Conservation (phyloP, 768 basidiomycete genomes). For the Tephrocybe sp. region DNA sequence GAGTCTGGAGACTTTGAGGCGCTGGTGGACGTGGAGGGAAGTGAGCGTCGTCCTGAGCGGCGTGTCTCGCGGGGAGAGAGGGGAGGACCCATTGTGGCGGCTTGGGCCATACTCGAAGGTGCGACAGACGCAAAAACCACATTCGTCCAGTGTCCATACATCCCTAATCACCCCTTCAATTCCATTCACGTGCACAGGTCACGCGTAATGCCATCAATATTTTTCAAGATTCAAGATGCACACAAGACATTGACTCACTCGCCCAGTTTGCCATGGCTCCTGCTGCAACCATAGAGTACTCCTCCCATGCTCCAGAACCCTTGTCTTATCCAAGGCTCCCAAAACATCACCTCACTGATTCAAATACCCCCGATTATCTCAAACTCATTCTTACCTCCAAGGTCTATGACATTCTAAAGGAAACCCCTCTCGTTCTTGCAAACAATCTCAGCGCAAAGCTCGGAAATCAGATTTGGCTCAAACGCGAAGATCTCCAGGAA, state of each 20-base stretch:
- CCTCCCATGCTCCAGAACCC: conserved; percentile 68
- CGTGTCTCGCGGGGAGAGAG: conserved; percentile 76
- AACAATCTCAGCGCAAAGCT: conserved; percentile 83
- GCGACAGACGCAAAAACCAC: too few species aligned
- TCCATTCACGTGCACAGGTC: too few species aligned
- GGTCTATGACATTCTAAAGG: conserved; percentile 86
- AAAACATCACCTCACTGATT: conserved; percentile 61
- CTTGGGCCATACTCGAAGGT: conserved; percentile 53
- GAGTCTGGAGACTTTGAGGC: conserved; percentile 77
- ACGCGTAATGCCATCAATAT: conserved; percentile 5
- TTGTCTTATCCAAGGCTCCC: conserved; percentile 67
- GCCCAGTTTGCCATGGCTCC: conserved; percentile 33
- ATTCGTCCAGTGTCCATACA: too few species aligned
- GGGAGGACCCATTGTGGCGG: conserved; percentile 73
- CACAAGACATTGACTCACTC: too few species aligned
- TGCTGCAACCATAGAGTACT: conserved; percentile 61
- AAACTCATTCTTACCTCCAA: conserved; percentile 85
- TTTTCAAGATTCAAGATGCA: too few species aligned
- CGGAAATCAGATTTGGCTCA: conserved; percentile 94
- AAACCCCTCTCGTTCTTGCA: conserved; percentile 88
- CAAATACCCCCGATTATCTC: conserved; percentile 82
- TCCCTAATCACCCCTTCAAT: too few species aligned
- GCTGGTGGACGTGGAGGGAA: conserved; percentile 64
- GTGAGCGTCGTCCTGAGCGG: conserved; percentile 74
- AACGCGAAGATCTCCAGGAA: conserved; percentile 95